Evolutionary conservation across 805 yeast genomes (phyloP), one percentile per base, ranked within the genome.

Genomic region (Lachancea thermotolerans): DNA sequence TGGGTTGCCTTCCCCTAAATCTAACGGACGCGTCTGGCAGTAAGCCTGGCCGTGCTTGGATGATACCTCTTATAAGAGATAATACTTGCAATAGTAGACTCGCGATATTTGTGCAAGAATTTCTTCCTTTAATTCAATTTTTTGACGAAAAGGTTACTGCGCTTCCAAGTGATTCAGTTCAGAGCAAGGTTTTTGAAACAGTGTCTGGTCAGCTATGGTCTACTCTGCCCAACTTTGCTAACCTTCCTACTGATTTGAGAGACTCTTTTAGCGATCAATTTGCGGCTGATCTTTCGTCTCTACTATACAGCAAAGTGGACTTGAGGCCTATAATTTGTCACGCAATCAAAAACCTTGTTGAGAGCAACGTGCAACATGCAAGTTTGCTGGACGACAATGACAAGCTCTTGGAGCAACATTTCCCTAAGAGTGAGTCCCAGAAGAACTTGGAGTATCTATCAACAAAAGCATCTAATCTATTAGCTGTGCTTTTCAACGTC

Each of bases 161-260:
- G 1, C 54, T 74, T 30, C 69, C 74, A 35, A 72, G 75, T 41
- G 76, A 79, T 42, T 78, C 90, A 1, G 73, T 85, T 49, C 85
- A 87, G 60, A 64, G 69, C 47, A 93, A 88, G 66, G 79, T 93
- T 42, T 85, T 86, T 60, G 76, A 80, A 55, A 91, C 99, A 2
- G 78, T 93, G 37, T 71, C 86, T 35, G 95, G 86, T 60, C 99
- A 93, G 72, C 73, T 90, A 30, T 89, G 97, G 97, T 81, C 95
- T 1, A 71, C 90, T 51, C 71, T 93, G 50, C 96, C 98, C 14
- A 84, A 81, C 54, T 93, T 89, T 65, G 83, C 93, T 59, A 93
- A 85, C 59, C 72, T 90, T 55, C 96, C 98, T 30, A 70, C 69
- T 21, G 99, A 93, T 66, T 70, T 88, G 53, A 63, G 59, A 17